Conservation (phyloP, 192 early-diverging fungal species). For the Diversispora eburnea region DNA sequence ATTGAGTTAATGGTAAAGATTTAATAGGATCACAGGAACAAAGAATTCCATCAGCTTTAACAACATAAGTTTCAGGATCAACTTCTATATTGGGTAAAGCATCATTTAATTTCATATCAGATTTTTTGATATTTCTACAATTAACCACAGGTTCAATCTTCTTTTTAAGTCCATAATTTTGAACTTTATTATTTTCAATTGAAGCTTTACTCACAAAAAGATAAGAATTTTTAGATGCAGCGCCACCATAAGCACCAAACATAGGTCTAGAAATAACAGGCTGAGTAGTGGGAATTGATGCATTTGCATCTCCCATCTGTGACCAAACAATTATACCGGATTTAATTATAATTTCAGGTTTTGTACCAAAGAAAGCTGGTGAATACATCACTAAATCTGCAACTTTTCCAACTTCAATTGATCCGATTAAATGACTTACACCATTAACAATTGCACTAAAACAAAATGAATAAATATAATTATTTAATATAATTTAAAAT, state of each 20-base stretch:
- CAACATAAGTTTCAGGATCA: constrained; percentile 91
- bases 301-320: constrained; percentile 92
- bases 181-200: constrained; percentile 49
- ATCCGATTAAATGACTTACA: constrained; percentile 82
- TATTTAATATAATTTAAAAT: background rate
- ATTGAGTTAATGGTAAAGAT: constrained; percentile 69
- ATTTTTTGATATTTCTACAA: constrained; percentile 76
- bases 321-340: constrained; percentile 82
- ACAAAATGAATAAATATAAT: background rate
- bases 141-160: constrained; percentile 64
- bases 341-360: constrained; percentile 84
- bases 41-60: constrained; percentile 71
- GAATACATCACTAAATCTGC: constrained; percentile 88
- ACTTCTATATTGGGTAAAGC: constrained; percentile 71
- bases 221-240: constrained; percentile 57
- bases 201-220: constrained; percentile 83
- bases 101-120: constrained; percentile 85
- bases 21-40: constrained; percentile 61
- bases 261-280: constrained; percentile 82
- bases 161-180: constrained; percentile 68
- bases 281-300: constrained; percentile 91
- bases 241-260: constrained; percentile 72
- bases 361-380: constrained; percentile 84
- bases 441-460: constrained; percentile 83
- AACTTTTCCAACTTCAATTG: constrained; percentile 90